Evolutionary conservation across 305 asterid genomes (phyloP).

Genomic region (Fraxinus platypoda): DNA sequence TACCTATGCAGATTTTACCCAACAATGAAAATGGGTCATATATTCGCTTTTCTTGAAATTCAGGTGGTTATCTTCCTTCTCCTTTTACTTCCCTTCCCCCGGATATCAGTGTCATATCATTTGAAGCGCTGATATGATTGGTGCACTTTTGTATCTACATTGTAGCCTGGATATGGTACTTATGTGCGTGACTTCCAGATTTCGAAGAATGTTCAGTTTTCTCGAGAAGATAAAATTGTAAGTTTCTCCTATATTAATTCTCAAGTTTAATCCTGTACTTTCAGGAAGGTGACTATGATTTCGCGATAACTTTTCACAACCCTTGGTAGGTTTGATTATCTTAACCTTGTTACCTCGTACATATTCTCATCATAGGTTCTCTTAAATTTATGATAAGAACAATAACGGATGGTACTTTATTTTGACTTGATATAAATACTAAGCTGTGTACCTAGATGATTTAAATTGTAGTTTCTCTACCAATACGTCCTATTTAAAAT

Average conservation of each 20-base stretch:
- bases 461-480: background rate
- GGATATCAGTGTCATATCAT: slow-evolving; percentile 13
- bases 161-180: slow-evolving; percentile 90
- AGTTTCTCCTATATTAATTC: slow-evolving; percentile 33
- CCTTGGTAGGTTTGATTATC: slow-evolving; percentile 5
- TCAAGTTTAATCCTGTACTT: slow-evolving; percentile 21
- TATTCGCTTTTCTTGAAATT: slow-evolving; percentile 53
- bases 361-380: background rate
- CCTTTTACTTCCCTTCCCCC: slow-evolving; percentile 19
- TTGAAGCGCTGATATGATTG: slow-evolving; percentile 26
- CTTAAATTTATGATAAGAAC: slow-evolving; percentile 7
- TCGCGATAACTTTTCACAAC: slow-evolving; percentile 12
- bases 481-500: background rate
- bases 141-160: slow-evolving; percentile 23
- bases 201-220: slow-evolving; percentile 43
- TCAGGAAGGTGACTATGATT: slow-evolving; percentile 9
- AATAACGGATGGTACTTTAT: background rate
- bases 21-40: slow-evolving; percentile 65
- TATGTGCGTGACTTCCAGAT: slow-evolving; percentile 70
- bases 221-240: slow-evolving; percentile 66
- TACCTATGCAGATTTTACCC: slow-evolving; percentile 75
- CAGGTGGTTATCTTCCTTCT: slow-evolving; percentile 50
- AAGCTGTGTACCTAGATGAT: background rate
- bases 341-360: slow-evolving; percentile 1
- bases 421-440: background rate